Evolutionary conservation across 83 land plant species (phyloP).

Genomic region (Picea engelmannii): DNA sequence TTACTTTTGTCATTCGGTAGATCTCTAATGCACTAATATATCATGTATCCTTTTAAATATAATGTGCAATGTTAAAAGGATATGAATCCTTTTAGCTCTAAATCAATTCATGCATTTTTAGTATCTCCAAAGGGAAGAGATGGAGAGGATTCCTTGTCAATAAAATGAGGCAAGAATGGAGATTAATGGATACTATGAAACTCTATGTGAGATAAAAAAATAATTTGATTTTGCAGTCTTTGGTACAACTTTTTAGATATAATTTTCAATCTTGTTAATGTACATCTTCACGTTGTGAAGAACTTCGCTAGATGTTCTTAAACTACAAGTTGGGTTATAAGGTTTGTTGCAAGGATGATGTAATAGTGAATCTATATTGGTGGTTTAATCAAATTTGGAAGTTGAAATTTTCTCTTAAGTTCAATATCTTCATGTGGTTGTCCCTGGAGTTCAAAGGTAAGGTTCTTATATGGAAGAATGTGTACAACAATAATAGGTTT

Average conservation of each 20-base stretch:
- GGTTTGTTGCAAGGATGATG: too few species aligned
- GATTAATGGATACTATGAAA: neutral
- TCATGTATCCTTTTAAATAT: neutral
- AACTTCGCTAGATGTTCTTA: too few species aligned
- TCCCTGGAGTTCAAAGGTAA: too few species aligned
- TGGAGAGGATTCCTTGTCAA: neutral
- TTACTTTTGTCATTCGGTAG: conserved; percentile 53
- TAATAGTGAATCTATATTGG: too few species aligned
- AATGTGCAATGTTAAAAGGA: neutral
- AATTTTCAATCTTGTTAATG: neutral
- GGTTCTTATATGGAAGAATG: too few species aligned
- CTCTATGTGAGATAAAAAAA: neutral
- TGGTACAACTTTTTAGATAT: neutral
- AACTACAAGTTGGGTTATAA: too few species aligned
- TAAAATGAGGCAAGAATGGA: neutral
- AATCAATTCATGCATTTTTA: neutral
- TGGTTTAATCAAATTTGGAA: too few species aligned
- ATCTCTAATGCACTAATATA: conserved; percentile 55
- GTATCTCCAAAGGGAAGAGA: neutral
- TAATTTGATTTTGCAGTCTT: neutral
- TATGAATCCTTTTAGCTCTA: neutral
- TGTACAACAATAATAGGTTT: too few species aligned
- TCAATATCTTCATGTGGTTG: too few species aligned
- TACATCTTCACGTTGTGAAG: neutral
- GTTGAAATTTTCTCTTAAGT: too few species aligned